These are phyloP conservation scores for Ascochyta clinopodiicola DNA, from an alignment of 2,329 filamentous ascomycete genomes.

Conservation along the genomic window DNA sequence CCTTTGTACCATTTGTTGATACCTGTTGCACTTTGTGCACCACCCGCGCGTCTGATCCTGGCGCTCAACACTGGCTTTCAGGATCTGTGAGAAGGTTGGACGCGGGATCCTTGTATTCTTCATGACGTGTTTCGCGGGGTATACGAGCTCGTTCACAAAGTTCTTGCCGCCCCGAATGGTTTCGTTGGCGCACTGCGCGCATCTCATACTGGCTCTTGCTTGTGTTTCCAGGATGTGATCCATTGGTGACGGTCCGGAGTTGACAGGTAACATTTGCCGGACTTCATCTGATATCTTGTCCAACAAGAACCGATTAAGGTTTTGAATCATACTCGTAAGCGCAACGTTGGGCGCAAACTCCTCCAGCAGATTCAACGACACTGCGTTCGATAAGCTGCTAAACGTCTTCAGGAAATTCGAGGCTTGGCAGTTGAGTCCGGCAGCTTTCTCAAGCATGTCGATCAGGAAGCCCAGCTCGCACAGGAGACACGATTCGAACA, in stretches of 20 bases:
- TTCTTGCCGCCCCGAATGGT: slow-evolving; percentile 79
- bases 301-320: slow-evolving; percentile 82
- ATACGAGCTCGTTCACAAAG: slow-evolving; percentile 85
- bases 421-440: slow-evolving; percentile 91
- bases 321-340: slow-evolving; percentile 82
- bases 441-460: slow-evolving; percentile 97
- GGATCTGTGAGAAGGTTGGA: slow-evolving; percentile 79
- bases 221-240: slow-evolving; percentile 77
- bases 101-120: slow-evolving; percentile 62
- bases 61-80: slow-evolving; percentile 91
- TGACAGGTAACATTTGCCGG: slow-evolving; percentile 67
- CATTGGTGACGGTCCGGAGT: slow-evolving; percentile 62
- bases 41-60: slow-evolving; percentile 90
- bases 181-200: slow-evolving; percentile 86
- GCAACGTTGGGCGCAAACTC: slow-evolving; percentile 77
- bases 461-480: slow-evolving; percentile 96
- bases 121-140: slow-evolving; percentile 68
- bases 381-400: slow-evolving; percentile 78
- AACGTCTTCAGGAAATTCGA: slow-evolving; percentile 93
- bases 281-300: slow-evolving; percentile 82
- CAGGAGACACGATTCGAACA: slow-evolving; percentile 81
- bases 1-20: slow-evolving; percentile 84
- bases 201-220: slow-evolving; percentile 77
- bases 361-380: slow-evolving; percentile 80
- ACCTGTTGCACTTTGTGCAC: slow-evolving; percentile 89